phyloP scores from a whole-genome alignment of 176 grass and related monocot species.

The Bothriochloa decipiens region DNA sequence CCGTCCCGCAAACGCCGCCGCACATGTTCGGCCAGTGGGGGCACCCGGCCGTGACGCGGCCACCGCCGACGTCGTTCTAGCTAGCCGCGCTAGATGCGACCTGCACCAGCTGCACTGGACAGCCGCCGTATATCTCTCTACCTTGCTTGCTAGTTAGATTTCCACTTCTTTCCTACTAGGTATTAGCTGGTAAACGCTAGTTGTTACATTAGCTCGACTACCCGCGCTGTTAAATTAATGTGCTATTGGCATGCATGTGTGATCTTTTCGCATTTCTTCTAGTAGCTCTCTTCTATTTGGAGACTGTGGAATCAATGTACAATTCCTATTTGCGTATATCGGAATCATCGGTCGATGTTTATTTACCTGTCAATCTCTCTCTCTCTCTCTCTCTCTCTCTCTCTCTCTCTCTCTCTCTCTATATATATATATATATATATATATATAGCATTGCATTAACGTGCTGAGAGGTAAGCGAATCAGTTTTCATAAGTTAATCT shows the following conservation, averaged over 20 bases:
- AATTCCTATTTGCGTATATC: slow-evolving; percentile 16
- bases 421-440: no score
- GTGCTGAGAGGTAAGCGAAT: neutral
- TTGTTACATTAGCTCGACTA: slow-evolving; percentile 38
- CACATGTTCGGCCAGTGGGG: slow-evolving; percentile 81
- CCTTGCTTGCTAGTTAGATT: slow-evolving; percentile 24
- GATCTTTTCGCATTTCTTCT: slow-evolving; percentile 33
- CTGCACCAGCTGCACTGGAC: neutral
- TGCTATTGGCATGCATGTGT: slow-evolving; percentile 46
- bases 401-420: no score
- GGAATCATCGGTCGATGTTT: slow-evolving; percentile 11
- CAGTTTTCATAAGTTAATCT: neutral
- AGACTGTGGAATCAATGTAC: slow-evolving; percentile 28
- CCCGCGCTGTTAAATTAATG: slow-evolving; percentile 44
- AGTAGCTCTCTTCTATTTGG: neutral
- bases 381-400: no score
- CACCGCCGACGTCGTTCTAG: slow-evolving; percentile 58
- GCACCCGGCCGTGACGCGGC: slow-evolving; percentile 51
- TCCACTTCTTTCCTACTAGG: slow-evolving; percentile 27
- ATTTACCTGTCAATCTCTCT: neutral
- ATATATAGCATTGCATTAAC: neutral
- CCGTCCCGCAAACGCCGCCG: slow-evolving; percentile 51
- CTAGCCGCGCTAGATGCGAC: neutral
- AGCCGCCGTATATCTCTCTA: neutral
- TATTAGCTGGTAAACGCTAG: slow-evolving; percentile 23